Conservation (phyloP, 2,329 filamentous ascomycete genomes). For the Cyphellophora attinorum region DNA sequence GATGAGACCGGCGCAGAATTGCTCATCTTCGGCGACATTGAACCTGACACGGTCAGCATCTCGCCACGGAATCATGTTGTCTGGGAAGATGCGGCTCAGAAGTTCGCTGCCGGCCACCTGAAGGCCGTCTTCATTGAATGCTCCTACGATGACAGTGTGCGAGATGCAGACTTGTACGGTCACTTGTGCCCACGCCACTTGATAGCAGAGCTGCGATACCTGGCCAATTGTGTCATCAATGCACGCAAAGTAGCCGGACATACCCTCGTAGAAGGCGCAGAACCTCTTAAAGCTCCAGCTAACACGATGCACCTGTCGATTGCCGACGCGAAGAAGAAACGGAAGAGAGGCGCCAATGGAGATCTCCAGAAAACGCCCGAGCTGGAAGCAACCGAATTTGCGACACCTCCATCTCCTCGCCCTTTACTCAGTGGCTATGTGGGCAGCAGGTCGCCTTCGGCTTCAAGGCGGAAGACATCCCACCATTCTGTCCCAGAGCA, state of each 20-base stretch:
- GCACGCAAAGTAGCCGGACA: slow-evolving; percentile 29
- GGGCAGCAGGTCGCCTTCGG: slow-evolving; percentile 6
- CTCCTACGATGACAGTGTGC: slow-evolving; percentile 75
- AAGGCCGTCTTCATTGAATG: slow-evolving; percentile 90
- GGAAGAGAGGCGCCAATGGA: slow-evolving; percentile 25
- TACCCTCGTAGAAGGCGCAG: background rate
- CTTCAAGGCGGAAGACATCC: slow-evolving; percentile 9
- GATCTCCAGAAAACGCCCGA: slow-evolving; percentile 14
- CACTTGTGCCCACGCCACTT: slow-evolving; percentile 80
- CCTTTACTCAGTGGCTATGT: slow-evolving; percentile 8
- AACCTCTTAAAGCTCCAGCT: slow-evolving; percentile 1
- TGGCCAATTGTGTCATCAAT: slow-evolving; percentile 58
- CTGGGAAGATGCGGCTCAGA: slow-evolving; percentile 82
- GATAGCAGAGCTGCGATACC: slow-evolving; percentile 62
- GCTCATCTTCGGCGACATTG: slow-evolving; percentile 90
- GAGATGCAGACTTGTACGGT: slow-evolving; percentile 71
- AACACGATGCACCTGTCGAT: background rate
- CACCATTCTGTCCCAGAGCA: slow-evolving; percentile 6
- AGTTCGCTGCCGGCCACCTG: slow-evolving; percentile 63
- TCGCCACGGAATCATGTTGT: slow-evolving; percentile 71
- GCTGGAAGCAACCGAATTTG: slow-evolving; percentile 6
- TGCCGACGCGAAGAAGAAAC: slow-evolving; percentile 23
- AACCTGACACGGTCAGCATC: slow-evolving; percentile 77
- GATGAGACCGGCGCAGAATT: slow-evolving; percentile 62
- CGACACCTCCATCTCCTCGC: slow-evolving; percentile 6